Evolutionary conservation across 306 rosid genomes (phyloP).

Genomic region (Prunus dulcis): DNA sequence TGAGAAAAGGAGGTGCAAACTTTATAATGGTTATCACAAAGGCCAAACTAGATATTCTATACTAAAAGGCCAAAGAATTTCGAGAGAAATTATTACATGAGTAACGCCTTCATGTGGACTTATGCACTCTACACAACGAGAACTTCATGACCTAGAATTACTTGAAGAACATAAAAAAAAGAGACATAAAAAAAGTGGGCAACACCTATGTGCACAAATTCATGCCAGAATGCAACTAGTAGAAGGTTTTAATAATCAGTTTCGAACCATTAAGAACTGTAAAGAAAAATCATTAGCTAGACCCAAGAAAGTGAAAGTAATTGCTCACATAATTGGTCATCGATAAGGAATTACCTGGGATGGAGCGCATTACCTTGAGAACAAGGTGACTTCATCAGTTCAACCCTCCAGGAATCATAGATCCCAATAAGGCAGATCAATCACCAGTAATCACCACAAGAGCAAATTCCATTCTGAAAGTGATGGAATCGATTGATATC

Average conservation of each 20-base stretch:
- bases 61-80: not conserved
- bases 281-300: not conserved
- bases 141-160: not conserved
- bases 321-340: not conserved
- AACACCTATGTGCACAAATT: not conserved
- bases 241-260: not conserved
- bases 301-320: not conserved
- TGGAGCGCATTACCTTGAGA: not conserved
- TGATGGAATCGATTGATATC: constrained; percentile 81
- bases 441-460: constrained; percentile 77
- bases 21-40: not conserved
- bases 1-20: not conserved
- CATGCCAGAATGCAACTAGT: not conserved
- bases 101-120: not conserved
- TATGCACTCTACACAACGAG: not conserved
- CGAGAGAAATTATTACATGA: not conserved
- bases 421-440: constrained; percentile 11
- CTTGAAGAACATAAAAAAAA: not conserved
- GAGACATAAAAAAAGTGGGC: not conserved
- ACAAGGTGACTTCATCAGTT: constrained; percentile 12
- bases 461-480: constrained; percentile 64
- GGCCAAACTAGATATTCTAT: not conserved
- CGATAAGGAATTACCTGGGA: constrained; percentile 9
- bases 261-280: not conserved
- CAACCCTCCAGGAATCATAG: not conserved